Evolutionary conservation across 2,329 filamentous ascomycete species (phyloP), one percentile per base, ranked within the genome.

Genomic region (Claviceps cyperi): DNA sequence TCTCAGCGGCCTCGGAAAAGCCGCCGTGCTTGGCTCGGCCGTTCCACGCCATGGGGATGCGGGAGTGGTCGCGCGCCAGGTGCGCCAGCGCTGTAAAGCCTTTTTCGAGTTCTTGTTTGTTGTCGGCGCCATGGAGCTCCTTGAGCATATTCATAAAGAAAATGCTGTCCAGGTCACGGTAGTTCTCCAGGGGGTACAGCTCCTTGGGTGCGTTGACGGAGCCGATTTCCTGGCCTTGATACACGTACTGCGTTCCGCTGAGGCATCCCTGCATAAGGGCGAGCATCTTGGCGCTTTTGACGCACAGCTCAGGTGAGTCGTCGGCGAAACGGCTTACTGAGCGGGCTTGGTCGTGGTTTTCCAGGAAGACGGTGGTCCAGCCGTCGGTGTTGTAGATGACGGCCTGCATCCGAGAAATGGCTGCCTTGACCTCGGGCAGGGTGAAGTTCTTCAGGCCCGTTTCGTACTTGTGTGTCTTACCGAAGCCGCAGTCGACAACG

Each of bases 31-130:
- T 62, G 46, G 50, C 47, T 21, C 56, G 56, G 19, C 61, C 61
- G 48, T 76, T 68, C 83, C 83, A 86, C 50, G 83, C 78, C 52
- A 86, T 76, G 0, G 82, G 82, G 0, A 81, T 75, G n/a, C 83
- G 72, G 0, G 74, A 74, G 58, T 86, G 80, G 55, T 86, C 83
- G 21, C 82, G 55, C 63, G 66, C 48, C 59, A 70, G 49, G 54
- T 66, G 24, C 32, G 64, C 62, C 0, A 67, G 47, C 0, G 63
- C 59, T 1, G 50, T 52, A 11, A 65, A 62, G 0, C 62, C 65
- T 43, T 58, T 65, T 49, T 72, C 68, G 1, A 70, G 51, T 22
- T 64, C 62, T 4, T 60, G 55, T 38, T 57, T 55, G 51, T 69
- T 64, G 36, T 63, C 52, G 14, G 52, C 54, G 0, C 55, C 58